Conservation (phyloP, 73 alveolate genomes). For the Uronychia binucleata region DNA sequence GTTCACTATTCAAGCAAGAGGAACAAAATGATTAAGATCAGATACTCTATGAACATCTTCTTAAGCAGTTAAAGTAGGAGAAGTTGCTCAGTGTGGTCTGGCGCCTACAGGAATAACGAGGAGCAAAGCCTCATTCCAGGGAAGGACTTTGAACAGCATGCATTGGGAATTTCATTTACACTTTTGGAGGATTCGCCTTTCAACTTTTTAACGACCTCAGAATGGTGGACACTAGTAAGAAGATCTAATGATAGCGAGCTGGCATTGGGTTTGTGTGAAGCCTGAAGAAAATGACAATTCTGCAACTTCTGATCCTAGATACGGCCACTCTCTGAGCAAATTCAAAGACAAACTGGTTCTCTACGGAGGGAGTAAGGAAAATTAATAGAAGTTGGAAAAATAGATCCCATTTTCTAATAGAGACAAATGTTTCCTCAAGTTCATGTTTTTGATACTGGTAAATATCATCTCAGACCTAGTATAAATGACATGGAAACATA, state of each 20-base stretch:
- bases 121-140: conserved; percentile 49
- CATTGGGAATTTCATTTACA: conserved; percentile 24
- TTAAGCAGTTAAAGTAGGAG: neutral
- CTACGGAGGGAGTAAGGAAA: neutral
- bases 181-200: conserved; percentile 56
- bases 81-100: conserved; percentile 35
- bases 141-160: conserved; percentile 44
- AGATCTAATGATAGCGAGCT: neutral
- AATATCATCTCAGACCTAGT: neutral
- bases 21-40: neutral
- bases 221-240: conserved; percentile 16
- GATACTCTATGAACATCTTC: neutral
- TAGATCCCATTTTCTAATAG: neutral
- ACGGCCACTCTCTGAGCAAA: conserved; percentile 30
- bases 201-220: conserved; percentile 49
- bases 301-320: conserved; percentile 26
- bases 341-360: neutral
- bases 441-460: neutral
- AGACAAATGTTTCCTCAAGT: neutral
- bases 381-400: neutral
- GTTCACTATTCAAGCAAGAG: neutral
- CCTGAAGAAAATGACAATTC: conserved; percentile 16
- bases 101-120: conserved; percentile 15
- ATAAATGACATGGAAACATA: neutral
- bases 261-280: conserved; percentile 1